These are phyloP conservation scores for Camelina sativa DNA, from an alignment of 345 rosid species.

Conservation along the genomic window DNA sequence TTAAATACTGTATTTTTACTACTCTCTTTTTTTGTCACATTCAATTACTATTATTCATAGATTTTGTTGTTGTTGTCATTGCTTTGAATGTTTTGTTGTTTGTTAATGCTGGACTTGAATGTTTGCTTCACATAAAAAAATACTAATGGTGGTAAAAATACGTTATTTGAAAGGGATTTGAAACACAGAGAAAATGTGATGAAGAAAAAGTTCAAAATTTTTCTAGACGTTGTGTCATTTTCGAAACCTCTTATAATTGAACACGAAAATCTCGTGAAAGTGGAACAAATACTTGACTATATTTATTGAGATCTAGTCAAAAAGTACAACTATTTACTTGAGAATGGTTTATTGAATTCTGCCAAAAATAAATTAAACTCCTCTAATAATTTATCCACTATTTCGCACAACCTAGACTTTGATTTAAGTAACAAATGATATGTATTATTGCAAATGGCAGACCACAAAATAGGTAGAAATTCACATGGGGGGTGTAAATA, in stretches of 20 bases:
- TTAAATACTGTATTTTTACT: too few species aligned
- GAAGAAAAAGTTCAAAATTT: background rate
- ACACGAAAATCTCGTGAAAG: slow-evolving; percentile 18
- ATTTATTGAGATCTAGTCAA: slow-evolving; percentile 7
- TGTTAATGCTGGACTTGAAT: background rate
- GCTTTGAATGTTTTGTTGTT: background rate
- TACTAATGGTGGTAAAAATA: too few species aligned
- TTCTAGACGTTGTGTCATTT: slow-evolving; percentile 22
- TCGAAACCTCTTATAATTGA: slow-evolving; percentile 3
- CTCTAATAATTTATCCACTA: background rate
- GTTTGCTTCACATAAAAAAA: background rate
- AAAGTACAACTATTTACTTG: background rate
- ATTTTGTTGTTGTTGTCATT: slow-evolving; percentile 6
- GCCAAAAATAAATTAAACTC: background rate
- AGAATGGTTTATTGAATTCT: background rate
- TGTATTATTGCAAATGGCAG: background rate
- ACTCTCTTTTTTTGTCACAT: background rate
- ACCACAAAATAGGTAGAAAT: background rate
- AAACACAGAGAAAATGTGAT: slow-evolving; percentile 3
- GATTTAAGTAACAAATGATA: background rate
- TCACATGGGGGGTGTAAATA: background rate
- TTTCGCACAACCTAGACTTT: background rate
- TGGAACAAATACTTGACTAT: background rate
- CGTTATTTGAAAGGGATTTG: too few species aligned
- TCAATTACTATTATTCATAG: slow-evolving; percentile 6